Evolutionary conservation across 768 basidiomycete species (phyloP), one percentile per base, ranked within the genome.

Genomic region (Chlorophyllum brunneum): DNA sequence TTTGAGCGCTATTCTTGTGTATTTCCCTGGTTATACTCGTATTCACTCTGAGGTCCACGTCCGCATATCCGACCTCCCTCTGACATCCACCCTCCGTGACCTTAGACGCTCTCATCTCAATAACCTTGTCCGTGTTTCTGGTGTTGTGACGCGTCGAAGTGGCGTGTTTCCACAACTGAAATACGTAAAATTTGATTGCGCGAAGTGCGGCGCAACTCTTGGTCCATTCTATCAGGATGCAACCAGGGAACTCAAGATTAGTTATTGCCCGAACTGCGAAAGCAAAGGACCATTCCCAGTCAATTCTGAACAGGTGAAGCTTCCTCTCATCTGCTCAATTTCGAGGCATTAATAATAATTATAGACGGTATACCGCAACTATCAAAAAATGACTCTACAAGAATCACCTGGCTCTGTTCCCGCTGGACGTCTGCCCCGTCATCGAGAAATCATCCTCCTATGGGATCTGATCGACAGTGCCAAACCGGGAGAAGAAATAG

Each of bases 121-220:
- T 73, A 93, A 90, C 58, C 86, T 99, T 37, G 94, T 99, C 27
- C 88, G 97, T 31, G 89, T 99, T 5, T 83, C 87, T 6, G 97
- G 97, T 10, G 97, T 99, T 15, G 97, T 99, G 39, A 99, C 97
- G 1, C 77, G 97, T 53, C 80, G 97, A 33, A 92, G 86, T 7
- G 95, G 97, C 8, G 95, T 99, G 8, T 98, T 98, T 70, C 97
- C 97, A n/a, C 97, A 99, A 67, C 74, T 99, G 54, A 98, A 99
- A 72, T 97, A 98, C 63, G 95, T 99, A 67, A 98, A 98, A 66
- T 99, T 99, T 62, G 93, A 98, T 67, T 99, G 97, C 69, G 80
- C 80, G 50, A 98, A 95, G 66, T 99, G 97, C 61, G 87, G 88
- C 15, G 88, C 85, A n/a, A 83, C 92, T 23, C 76, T 98, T 13